These are phyloP conservation scores for Cubamyces sp. DNA, from an alignment of 768 basidiomycete genomes.

Conservation along the genomic window DNA sequence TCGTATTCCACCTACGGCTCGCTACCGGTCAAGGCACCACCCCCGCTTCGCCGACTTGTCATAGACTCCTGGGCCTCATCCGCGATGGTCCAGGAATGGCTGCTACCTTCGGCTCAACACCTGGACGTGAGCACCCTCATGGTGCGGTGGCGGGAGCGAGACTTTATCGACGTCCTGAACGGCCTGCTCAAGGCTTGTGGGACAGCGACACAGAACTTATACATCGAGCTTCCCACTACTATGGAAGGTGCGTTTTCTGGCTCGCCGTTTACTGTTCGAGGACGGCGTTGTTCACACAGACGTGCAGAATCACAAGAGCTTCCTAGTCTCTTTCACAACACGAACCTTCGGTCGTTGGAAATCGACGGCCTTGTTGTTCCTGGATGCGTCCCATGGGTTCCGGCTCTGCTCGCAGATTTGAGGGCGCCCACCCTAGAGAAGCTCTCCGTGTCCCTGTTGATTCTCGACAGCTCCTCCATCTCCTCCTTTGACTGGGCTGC, in stretches of 20 bases:
- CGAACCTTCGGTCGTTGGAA: slow-evolving; percentile 15
- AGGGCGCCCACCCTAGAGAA: slow-evolving; percentile 13
- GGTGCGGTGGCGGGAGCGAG: slow-evolving; percentile 24
- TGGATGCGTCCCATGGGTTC: slow-evolving; percentile 15
- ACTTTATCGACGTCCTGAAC: slow-evolving; percentile 17
- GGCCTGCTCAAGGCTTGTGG: slow-evolving; percentile 20
- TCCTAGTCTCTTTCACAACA: slow-evolving; percentile 12
- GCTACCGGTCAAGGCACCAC: not conserved
- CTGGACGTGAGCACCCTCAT: slow-evolving; percentile 16
- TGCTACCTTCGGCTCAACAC: slow-evolving; percentile 8
- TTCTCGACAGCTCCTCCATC: slow-evolving; percentile 12
- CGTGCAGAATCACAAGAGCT: slow-evolving; percentile 12
- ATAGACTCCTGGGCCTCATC: slow-evolving; percentile 24
- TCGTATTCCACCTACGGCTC: not conserved
- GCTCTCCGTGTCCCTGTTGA: slow-evolving; percentile 20
- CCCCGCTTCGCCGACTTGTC: slow-evolving; percentile 19
- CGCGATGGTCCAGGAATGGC: slow-evolving; percentile 17
- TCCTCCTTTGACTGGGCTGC: slow-evolving; percentile 18
- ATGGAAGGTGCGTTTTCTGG: slow-evolving; percentile 9
- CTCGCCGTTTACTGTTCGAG: not conserved
- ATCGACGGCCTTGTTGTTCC: slow-evolving; percentile 26
- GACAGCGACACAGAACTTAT: slow-evolving; percentile 18
- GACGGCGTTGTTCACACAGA: not conserved
- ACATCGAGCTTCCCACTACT: slow-evolving; percentile 19
- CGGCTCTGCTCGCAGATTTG: slow-evolving; percentile 5